Evolutionary conservation across 2,329 filamentous ascomycete genomes (phyloP), one percentile per base, ranked within the genome.

Genomic region (Monosporascus sp.): DNA sequence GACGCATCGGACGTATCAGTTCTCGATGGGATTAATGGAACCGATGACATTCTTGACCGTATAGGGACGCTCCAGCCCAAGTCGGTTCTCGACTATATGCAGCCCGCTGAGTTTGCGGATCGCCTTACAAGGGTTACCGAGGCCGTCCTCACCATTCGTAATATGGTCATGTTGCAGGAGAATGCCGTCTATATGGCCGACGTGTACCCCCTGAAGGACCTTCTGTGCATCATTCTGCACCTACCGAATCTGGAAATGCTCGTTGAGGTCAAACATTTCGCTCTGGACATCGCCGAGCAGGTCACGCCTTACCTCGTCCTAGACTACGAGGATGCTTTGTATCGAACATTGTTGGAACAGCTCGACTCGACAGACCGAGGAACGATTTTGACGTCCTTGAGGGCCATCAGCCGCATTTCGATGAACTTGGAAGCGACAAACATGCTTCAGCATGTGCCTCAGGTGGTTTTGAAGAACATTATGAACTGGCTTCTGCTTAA

Each of bases 151-250:
- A 92, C 96, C 18, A 78, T 97, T 44, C 85, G 94, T 50, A 99
- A 99, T 69, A 97, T 99, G 91, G 87, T 92, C n/a, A 89, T 95
- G 70, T 77, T 97, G 20, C 83, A 86, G 22, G 91, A 96, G 57
- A 99, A 99, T 66, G 93, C 93, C 0, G 74, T 80, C 24, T 94
- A 91, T 67, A 80, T 96, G 63, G 82, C 90, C 5, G 84, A 87
- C 24, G 85, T 93, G 55, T 82, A 82, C 17, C 79, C 90, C 1
- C 75, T 95, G 39, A 87, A 88, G 65, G 92, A 97, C 63, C 81
- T 95, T 49, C 77, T 97, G 52, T 89, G 89, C 65, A 89, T 97
- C 57, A 78, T 90, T 24, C 76, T 97, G 45, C 88, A 87, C 61
- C 78, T 97, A 3, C 92, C 92, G 3, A 75, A 81, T 11, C 81